These are phyloP conservation scores for Leptographium radiaticola DNA, from an alignment of 2,329 filamentous ascomycete species.

Conservation along the genomic window DNA sequence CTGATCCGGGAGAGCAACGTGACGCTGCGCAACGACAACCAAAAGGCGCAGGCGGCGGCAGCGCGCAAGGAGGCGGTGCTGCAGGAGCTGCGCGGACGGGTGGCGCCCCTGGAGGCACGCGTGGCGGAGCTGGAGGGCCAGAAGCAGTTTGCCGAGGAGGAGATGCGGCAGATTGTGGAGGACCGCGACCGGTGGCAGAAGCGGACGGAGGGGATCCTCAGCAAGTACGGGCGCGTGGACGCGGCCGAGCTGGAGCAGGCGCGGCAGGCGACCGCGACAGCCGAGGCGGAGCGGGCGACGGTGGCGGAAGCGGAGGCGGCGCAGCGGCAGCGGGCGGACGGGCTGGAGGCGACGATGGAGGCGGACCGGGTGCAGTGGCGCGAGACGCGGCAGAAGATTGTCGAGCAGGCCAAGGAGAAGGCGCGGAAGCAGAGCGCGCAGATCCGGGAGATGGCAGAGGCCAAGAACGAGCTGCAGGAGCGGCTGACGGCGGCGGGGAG, in stretches of 20 bases:
- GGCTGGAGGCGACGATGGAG: slow-evolving; percentile 38
- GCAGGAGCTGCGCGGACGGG: slow-evolving; percentile 57
- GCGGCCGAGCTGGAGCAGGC: slow-evolving; percentile 58
- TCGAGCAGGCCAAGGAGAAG: slow-evolving; percentile 51
- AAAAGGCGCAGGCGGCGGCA: slow-evolving; percentile 64
- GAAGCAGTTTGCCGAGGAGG: slow-evolving; percentile 68
- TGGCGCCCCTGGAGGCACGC: slow-evolving; percentile 68
- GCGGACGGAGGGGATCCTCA: slow-evolving; percentile 86
- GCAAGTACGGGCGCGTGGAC: slow-evolving; percentile 87
- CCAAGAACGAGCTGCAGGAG: slow-evolving; percentile 38
- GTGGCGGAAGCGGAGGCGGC: slow-evolving; percentile 36
- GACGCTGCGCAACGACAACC: slow-evolving; percentile 75
- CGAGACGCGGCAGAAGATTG: slow-evolving; percentile 36
- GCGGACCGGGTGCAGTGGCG: slow-evolving; percentile 42
- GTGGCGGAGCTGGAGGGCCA: slow-evolving; percentile 75
- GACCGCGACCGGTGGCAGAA: slow-evolving; percentile 94
- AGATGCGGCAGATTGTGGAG: slow-evolving; percentile 77
- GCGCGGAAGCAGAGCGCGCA: slow-evolving; percentile 38
- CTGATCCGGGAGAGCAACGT: slow-evolving; percentile 90
- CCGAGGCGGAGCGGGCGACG: slow-evolving; percentile 52
- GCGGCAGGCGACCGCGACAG: slow-evolving; percentile 50
- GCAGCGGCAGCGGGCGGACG: slow-evolving; percentile 39
- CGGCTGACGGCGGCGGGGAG: slow-evolving; percentile 28
- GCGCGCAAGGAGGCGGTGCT: slow-evolving; percentile 62
- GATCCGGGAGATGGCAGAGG: slow-evolving; percentile 40